Evolutionary conservation across 208 protist species (phyloP), one percentile per base, ranked within the genome.

Genomic region (Wallacemonas rigidus): DNA sequence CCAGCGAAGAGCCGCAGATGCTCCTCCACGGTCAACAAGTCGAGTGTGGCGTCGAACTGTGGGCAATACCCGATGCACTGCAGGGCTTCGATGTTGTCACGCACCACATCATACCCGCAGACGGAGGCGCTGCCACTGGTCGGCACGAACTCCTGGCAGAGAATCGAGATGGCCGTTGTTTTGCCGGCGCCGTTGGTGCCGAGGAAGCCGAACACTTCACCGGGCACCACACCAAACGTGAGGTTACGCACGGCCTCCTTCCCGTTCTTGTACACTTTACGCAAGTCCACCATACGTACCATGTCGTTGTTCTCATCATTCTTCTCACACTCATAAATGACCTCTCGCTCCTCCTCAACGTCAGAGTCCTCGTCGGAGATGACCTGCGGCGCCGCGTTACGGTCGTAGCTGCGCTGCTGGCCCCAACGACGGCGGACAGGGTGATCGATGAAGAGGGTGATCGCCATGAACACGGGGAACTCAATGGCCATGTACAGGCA

Each of bases 1-100:
- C 76, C 72, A 9, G 80, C 81, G 76, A 88, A 97, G 8, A 98
- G 85, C 41, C 72, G n/a, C 3, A 99, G 71, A 81, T 99, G 97
- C 76, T 99, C 97, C 26, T 91, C 67, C 51, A 91, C 87, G 38
- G 96, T 99, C 47, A 99, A 74, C 67, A 98, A 80, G 40, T 94
- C 87, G 61, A 97, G 90, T 1, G 94, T 77, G 7, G 98, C 88
- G 80, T 98, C 97, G 82, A 98, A 98, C 83, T 99, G 97, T 57
- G 97, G 97, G 83, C 97, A 99, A 63, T 98, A 96, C 35, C 98
- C 98, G 56, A 98, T 91, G 69, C 67, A 89, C 64, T 63, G 83
- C 45, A 90, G 72, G 14, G 86, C 86, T 44, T 84, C 79, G 12
- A 48, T 40, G 38, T 76, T 80, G 45, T 91, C 60, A 0, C 62